A percentile compares a stretch with the other conserved stretches of the same genome.
Evolutionary conservation across 805 yeast genomes (phyloP).

Genomic region (Monosporozyma solicola): DNA sequence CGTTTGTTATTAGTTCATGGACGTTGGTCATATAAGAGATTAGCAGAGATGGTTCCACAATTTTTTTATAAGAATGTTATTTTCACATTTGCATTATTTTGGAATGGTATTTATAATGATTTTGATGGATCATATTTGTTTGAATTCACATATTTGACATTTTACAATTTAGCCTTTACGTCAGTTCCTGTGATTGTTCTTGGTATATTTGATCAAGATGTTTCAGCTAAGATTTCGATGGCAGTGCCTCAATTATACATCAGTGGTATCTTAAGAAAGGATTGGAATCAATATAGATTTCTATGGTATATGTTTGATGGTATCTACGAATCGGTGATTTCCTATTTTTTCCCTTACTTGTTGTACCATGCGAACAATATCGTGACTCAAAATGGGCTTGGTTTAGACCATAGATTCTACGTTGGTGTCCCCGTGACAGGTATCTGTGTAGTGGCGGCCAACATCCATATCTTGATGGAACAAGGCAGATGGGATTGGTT

Average conservation of each 20-base stretch:
- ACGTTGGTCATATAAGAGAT: constrained; percentile 76
- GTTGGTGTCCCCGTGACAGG: constrained; percentile 62
- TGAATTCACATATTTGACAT: constrained; percentile 73
- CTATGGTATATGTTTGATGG: constrained; percentile 73
- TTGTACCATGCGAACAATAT: constrained; percentile 37
- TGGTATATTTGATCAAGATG: constrained; percentile 78
- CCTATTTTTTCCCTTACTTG: constrained; percentile 68
- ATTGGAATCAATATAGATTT: constrained; percentile 63
- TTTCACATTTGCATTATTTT: constrained; percentile 64
- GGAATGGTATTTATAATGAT: constrained; percentile 68
- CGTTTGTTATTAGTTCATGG: constrained; percentile 69
- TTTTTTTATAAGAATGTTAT: constrained; percentile 74
- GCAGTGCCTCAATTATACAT: constrained; percentile 68
- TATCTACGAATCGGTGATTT: constrained; percentile 62
- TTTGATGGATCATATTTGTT: constrained; percentile 75
- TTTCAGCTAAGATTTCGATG: constrained; percentile 55
- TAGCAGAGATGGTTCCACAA: constrained; percentile 76
- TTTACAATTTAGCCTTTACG: constrained; percentile 76
- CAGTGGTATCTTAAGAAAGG: constrained; percentile 63
- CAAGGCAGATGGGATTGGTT: constrained; percentile 82
- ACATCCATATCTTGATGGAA: constrained; percentile 54
- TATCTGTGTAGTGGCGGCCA: constrained; percentile 60
- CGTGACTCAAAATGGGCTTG: constrained; percentile 45
- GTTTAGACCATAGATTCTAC: constrained; percentile 63
- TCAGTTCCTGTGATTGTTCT: constrained; percentile 71